Evolutionary conservation across 179 eudicot genomes (phyloP).

Genomic region (Monotropa hypopitys): DNA sequence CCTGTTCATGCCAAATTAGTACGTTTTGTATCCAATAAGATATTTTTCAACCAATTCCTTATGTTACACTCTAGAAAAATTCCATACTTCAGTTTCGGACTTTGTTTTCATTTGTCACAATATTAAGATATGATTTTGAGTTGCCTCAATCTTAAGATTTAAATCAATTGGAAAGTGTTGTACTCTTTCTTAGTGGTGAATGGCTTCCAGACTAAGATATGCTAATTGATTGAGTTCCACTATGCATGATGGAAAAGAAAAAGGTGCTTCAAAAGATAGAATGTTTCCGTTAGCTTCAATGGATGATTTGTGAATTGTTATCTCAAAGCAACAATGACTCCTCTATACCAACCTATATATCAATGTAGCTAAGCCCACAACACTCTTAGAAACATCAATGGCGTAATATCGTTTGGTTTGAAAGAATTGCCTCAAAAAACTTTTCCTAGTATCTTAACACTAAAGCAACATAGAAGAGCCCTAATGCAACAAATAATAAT

Average conservation of each 20-base stretch:
- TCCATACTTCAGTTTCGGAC: not conserved
- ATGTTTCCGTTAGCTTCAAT: not conserved
- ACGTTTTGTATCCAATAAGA: too few relatives aligned
- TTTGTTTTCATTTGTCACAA: not conserved
- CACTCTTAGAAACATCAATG: too few relatives aligned
- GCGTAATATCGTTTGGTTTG: too few relatives aligned
- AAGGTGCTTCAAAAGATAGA: not conserved
- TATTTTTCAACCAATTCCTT: not conserved
- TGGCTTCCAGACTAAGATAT: conserved; percentile 8
- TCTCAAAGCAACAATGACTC: conserved; percentile 3
- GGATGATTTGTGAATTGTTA: not conserved
- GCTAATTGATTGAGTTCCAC: not conserved
- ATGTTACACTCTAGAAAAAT: not conserved
- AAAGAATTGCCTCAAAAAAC: too few relatives aligned
- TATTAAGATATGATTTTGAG: not conserved
- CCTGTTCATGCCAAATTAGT: not conserved
- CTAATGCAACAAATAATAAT: too few relatives aligned
- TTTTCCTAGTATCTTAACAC: too few relatives aligned
- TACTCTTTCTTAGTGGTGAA: not conserved
- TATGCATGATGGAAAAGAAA: conserved; percentile 3
- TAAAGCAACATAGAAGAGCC: too few relatives aligned
- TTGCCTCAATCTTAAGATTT: not conserved
- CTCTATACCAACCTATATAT: not conserved
- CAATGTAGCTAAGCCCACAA: too few relatives aligned
- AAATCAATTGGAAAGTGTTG: not conserved